Base-by-base conservation (phyloP, 768 basidiomycete species). In the Russula ochroleuca region DNA sequence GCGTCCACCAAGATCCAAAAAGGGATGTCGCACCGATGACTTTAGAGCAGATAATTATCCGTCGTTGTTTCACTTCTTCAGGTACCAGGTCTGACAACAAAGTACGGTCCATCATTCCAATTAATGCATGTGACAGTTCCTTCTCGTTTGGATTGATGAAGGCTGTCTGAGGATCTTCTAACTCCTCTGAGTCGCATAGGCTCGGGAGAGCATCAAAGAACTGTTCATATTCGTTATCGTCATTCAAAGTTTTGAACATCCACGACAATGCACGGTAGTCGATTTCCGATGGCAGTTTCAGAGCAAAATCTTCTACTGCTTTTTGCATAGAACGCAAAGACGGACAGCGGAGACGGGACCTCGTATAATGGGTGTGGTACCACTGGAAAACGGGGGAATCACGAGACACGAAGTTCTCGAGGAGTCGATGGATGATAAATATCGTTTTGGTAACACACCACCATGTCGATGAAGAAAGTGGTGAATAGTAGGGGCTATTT, bases 131-230 rank as follows among this genome's bases (percentile, higher is more conserved):
- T 8, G 23, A n/a, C 17, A 54, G n/a, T 25, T 45, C 38, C 31
- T 35, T 14, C 52, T 45, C 31, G n/a, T 61, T 55, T 10, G 60
- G 53, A 17, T 17, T 37, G 28, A 54, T 38, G 41, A 60, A 43
- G n/a, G 17, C 38, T 9, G 14, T 21, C 5, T 7, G 13, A 37
- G 60, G 60, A 45, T 48, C 25, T 1, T 15, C 23, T 2, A 61
- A 33, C 9, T 14, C 31, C 1, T 15, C 5, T 5, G 52, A 61
- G 31, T 8, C 28, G 33, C 52, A 61, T 17, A 45, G 25, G 19
- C 43, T 13, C 2, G 52, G 45, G 15, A 52, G 19, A 17, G 43
- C 8, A 5, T 53, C 25, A 38, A 61, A 54, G 41, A 61, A 61
- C 14, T 17, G 31, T 17, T 54, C 60, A 6, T 54, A 23, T 38